phyloP scores from a whole-genome alignment of 192 early-diverging fungal genomes.

The Ambispora gerdemannii region DNA sequence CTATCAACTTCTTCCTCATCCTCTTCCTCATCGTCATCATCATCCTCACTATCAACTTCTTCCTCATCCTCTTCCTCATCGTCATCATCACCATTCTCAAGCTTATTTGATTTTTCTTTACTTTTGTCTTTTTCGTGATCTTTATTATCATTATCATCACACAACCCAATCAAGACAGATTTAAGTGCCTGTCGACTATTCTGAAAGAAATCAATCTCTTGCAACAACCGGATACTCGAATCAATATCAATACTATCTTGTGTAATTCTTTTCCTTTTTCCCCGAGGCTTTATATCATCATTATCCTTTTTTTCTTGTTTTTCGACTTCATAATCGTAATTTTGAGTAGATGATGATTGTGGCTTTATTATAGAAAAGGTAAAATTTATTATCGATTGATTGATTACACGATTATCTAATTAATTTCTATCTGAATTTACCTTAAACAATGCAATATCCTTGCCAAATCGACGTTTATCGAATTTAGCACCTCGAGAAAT shows the following conservation, averaged over 20 bases:
- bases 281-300: conserved; percentile 32
- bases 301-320: conserved; percentile 14
- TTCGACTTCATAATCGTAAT: background rate
- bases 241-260: too few relatives aligned
- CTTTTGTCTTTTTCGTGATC: conserved; percentile 29
- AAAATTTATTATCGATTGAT: background rate
- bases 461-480: conserved; percentile 75
- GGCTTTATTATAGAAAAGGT: background rate
- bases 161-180: background rate
- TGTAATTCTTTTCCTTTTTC: too few relatives aligned
- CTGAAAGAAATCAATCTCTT: conserved; percentile 49
- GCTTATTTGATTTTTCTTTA: conserved; percentile 29
- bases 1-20: conserved; percentile 19
- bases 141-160: background rate
- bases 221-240: conserved; percentile 28
- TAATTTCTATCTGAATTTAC: conserved; percentile 37
- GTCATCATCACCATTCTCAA: conserved; percentile 16
- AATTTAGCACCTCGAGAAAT: conserved; percentile 87
- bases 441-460: conserved; percentile 81
- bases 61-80: conserved; percentile 25
- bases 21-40: conserved; percentile 17
- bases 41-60: conserved; percentile 18
- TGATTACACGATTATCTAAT: background rate
- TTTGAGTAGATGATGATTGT: too few relatives aligned
- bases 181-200: conserved; percentile 38